Base-by-base conservation (phyloP, 2,329 filamentous ascomycete species). In the Fusarium luffae region DNA sequence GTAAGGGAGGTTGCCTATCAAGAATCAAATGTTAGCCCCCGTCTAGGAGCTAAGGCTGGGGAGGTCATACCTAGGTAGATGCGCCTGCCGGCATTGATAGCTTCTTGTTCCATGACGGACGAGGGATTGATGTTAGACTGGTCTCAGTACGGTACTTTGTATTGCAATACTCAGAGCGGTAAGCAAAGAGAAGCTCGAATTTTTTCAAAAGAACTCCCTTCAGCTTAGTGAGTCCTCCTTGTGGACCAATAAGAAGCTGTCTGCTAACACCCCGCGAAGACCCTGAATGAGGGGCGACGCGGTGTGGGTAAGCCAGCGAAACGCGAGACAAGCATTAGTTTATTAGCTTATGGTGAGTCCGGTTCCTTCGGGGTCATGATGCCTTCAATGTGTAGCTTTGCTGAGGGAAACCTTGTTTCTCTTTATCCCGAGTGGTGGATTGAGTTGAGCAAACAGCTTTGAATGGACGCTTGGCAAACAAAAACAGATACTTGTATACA, bases 31-130 rank as follows among this genome's bases (percentile, higher is more conserved):
- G 50, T 68, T 43, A 68, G 64, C n/a, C 49, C 40, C 34, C 13
- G 34, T 8, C 16, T 16, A 13, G 18, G 12, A 25, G 44, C 3
- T 23, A 9, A 40, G 5, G 14, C 27, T 43, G 18, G 8, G 28
- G 23, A 13, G 4, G 7, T 41, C 41, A 16, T 68, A 34, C 78
- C 89, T 14, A 89, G 80, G 66, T 92, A 90, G 67, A 92, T 88
- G 64, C 90, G 79, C 47, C 78, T 72, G 54, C 77, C 77, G 54
- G 75, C 72, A 25, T 71, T 52, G 34, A 78, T 60, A 49, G 76
- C 73, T 30, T 74, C 68, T 28, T 58, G 43, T 48, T 68, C 63
- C 65, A 68, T 68, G 19, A 21, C 18, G 8, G 28, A 7, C 12
- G 28, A 28, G n/a, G 13, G 5, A 18, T 51, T 10, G 4, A 37